Evolutionary conservation across 352 stramenopile species (phyloP), one percentile per base, ranked within the genome.

Genomic region (Phytopythium montanum): DNA sequence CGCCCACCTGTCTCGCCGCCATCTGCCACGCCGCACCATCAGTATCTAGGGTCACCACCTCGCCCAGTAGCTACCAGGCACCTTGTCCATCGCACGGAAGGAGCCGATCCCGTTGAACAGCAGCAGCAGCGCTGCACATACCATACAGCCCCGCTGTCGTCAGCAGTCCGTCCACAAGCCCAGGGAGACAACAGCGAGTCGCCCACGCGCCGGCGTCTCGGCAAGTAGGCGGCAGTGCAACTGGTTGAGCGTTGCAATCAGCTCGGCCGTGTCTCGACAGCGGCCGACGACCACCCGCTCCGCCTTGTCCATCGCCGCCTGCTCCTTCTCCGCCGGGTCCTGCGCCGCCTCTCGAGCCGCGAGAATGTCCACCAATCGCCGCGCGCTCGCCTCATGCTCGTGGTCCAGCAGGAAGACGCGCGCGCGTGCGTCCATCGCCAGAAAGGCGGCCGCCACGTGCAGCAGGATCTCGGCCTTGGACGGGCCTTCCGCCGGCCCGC

Each of bases 181-280:
- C 31, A 9, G 9, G 31, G 9, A 34, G 34, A 14, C 34, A 18
- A 39, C 28, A 31, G 26, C 2, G 61, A 6, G 31, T 28, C 28
- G 41, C 25, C 50, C 73, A 91, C 81, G 77, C 34, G 65, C 63
- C 8, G 79, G 63, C 7, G 75, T 12, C n/a, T 64, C 66, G 6
- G 86, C 64, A 29, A 87, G 62, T 25, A 91, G 57, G 60, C 81
- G 58, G 42, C 85, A 91, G 51, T 91, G 81, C 29, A 91, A 57
- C 26, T 89, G 71, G 56, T 88, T 91, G 23, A 91, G 66, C 42
- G 81, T 89, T 50, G 81, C 79, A 28, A 91, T 75, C 75, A 78
- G 86, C 63, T 91, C 79, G 59, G 86, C 87, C 51, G 81, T 81
- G 65, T 91, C 81, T 21, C 71, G 70, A 53, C 81, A 91, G 44